Percentiles rank a stretch among this genome's conserved stretches.
Conservation (phyloP, 257 asterid species). For the Solanum appendiculatum region DNA sequence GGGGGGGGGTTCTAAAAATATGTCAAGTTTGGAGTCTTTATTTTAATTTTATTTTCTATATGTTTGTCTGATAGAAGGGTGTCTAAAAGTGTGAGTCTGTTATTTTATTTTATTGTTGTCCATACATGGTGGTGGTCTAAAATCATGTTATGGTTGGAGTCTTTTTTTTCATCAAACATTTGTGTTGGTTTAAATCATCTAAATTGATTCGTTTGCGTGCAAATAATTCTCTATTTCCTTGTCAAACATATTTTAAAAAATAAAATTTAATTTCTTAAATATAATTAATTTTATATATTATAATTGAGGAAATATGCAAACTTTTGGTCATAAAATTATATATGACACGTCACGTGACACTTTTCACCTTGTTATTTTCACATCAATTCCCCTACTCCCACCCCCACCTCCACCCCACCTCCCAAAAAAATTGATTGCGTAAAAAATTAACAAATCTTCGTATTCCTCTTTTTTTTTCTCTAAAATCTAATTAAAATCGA, state of each 20-base stretch:
- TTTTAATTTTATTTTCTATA: background rate
- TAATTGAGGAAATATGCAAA: background rate
- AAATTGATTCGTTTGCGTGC: background rate
- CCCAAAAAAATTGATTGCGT: background rate
- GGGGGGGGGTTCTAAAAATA: background rate
- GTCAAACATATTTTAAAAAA: background rate
- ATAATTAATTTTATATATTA: too few species aligned
- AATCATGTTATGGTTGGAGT: too few species aligned
- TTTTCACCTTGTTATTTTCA: background rate
- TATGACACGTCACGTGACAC: background rate
- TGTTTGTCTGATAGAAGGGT: background rate
- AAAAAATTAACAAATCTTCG: background rate
- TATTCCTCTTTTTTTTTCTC: background rate
- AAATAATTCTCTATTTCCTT: background rate
- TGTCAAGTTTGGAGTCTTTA: background rate
- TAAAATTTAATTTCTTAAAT: too few species aligned
- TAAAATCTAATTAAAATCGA: background rate
- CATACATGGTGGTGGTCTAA: too few species aligned
- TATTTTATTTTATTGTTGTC: too few species aligned
- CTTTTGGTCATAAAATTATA: too few species aligned
- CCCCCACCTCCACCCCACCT: too few species aligned
- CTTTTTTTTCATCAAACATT: too few species aligned
- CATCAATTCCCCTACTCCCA: background rate
- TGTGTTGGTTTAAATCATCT: too few species aligned
- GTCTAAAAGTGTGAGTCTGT: background rate